Percentiles rank a stretch among this genome's conserved stretches.
phyloP scores from a whole-genome alignment of 441 rosid species.

The Biscutella laevigata region DNA sequence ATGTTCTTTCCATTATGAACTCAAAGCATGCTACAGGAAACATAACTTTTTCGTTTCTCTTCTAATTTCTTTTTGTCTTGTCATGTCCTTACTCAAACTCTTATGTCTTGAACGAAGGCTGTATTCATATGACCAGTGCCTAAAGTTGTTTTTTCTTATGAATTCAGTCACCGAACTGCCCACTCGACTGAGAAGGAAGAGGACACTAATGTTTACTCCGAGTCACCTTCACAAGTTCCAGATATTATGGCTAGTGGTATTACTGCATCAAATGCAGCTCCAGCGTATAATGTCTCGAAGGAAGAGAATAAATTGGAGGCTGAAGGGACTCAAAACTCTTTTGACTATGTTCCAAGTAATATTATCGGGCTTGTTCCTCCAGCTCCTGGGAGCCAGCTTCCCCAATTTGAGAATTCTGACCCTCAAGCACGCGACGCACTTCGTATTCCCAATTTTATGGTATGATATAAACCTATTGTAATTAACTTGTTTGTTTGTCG shows the following conservation, averaged over 20 bases:
- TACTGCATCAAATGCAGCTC: slow-evolving; percentile 30
- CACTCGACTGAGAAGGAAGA: slow-evolving; percentile 42
- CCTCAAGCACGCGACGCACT: slow-evolving; percentile 68
- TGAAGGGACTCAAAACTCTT: slow-evolving; percentile 51
- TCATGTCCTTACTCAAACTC: neutral
- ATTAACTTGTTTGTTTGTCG: neutral
- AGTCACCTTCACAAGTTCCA: slow-evolving; percentile 39
- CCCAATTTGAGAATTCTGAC: slow-evolving; percentile 62
- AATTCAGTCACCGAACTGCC: slow-evolving; percentile 40
- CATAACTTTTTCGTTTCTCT: neutral
- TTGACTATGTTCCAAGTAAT: slow-evolving; percentile 38
- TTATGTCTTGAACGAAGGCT: slow-evolving; percentile 12
- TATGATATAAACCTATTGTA: slow-evolving; percentile 31
- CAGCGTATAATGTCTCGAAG: slow-evolving; percentile 51
- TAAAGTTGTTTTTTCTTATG: neutral
- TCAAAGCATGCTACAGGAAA: neutral
- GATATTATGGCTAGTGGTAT: slow-evolving; percentile 49
- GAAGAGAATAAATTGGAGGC: slow-evolving; percentile 44
- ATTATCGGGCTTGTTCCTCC: slow-evolving; percentile 61
- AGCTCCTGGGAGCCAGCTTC: slow-evolving; percentile 48
- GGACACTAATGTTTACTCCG: slow-evolving; percentile 39
- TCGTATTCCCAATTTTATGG: slow-evolving; percentile 69
- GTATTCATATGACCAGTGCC: neutral
- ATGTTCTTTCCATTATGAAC: neutral
- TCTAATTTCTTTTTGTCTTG: neutral